Evolutionary conservation across 345 rosid species (phyloP).

Genomic region (Fremontodendron californicum): DNA sequence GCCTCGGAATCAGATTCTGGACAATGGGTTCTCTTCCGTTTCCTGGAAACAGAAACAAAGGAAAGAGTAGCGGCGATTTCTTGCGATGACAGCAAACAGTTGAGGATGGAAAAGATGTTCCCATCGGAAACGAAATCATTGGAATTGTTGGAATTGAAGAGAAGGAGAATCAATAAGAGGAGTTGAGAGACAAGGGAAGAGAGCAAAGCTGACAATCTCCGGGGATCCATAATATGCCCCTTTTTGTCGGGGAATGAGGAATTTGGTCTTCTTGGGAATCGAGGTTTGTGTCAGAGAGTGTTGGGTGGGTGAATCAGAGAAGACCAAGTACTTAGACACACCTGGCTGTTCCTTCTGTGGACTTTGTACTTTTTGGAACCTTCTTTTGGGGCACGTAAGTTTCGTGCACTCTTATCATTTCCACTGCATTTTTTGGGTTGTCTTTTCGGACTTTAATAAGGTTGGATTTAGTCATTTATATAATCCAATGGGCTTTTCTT

Average conservation of each 20-base stretch:
- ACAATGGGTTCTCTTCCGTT: conserved; percentile 48
- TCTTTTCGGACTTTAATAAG: too few species aligned
- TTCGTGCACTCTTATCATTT: not conserved
- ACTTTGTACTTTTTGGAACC: not conserved
- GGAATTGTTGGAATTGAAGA: conserved; percentile 32
- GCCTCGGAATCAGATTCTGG: conserved; percentile 28
- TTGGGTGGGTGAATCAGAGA: conserved; percentile 22
- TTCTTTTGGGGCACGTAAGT: conserved; percentile 18
- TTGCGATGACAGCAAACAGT: conserved; percentile 36
- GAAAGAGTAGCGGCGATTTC: conserved; percentile 42
- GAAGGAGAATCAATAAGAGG: conserved; percentile 29
- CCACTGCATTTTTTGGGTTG: too few species aligned
- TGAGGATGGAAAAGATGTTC: conserved; percentile 34
- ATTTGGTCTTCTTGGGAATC: conserved; percentile 32
- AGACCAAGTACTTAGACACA: too few species aligned
- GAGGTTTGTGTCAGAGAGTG: conserved; percentile 27
- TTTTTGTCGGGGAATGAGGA: conserved; percentile 20
- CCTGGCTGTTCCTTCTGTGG: too few species aligned
- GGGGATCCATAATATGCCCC: conserved; percentile 41
- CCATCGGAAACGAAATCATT: conserved; percentile 17
- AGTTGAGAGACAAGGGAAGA: conserved; percentile 46
- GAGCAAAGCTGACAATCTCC: conserved; percentile 49
- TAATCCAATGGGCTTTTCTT: not conserved
- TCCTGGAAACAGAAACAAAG: conserved; percentile 35
- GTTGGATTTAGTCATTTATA: not conserved